phyloP scores from a whole-genome alignment of 306 rosid species.

The Lotus japonicus region DNA sequence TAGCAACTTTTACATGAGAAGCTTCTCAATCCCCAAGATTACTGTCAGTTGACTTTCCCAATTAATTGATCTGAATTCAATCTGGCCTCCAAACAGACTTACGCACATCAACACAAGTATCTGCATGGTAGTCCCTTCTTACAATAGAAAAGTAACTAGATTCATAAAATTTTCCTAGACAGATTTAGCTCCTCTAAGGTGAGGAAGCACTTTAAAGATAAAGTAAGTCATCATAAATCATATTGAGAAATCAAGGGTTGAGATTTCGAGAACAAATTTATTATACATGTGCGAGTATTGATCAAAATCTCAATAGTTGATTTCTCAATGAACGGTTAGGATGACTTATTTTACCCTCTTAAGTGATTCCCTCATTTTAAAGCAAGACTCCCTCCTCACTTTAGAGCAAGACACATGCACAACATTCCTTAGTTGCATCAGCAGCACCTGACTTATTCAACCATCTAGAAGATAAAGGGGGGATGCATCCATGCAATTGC shows the following conservation, averaged over 20 bases:
- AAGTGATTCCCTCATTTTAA: too few species aligned
- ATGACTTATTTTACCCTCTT: too few species aligned
- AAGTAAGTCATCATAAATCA: too few species aligned
- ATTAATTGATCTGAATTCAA: neutral
- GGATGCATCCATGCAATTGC: neutral
- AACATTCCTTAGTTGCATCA: slow-evolving; percentile 7
- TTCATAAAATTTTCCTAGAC: neutral
- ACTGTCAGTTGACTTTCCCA: neutral
- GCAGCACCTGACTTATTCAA: neutral
- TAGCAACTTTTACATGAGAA: neutral
- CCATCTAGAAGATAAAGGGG: neutral
- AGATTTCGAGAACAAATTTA: too few species aligned
- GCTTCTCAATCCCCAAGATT: neutral
- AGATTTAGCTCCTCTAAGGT: neutral
- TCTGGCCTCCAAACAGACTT: neutral
- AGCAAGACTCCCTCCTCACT: too few species aligned
- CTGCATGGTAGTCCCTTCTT: neutral
- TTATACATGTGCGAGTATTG: too few species aligned
- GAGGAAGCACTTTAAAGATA: too few species aligned
- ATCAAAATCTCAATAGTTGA: too few species aligned
- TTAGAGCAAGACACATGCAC: neutral
- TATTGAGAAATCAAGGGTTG: too few species aligned
- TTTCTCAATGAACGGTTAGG: too few species aligned
- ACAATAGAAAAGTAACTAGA: neutral
- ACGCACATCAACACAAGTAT: slow-evolving; percentile 5